Conservation (phyloP, 305 asterid species). For the Fraxinus floribunda region DNA sequence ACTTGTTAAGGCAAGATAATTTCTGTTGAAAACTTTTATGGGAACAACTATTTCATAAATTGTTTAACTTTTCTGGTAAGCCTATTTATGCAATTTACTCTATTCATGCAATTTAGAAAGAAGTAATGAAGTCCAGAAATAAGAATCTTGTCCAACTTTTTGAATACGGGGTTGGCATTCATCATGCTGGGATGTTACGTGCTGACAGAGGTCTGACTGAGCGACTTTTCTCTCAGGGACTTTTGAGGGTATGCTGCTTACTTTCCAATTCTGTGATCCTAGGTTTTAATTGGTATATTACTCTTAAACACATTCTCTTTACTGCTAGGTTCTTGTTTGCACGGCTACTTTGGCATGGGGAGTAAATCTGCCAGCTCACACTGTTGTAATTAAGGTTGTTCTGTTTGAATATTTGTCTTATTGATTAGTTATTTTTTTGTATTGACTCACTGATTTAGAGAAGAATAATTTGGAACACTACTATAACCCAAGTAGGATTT, state of each 20-base stretch:
- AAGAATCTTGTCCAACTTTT: constrained; percentile 82
- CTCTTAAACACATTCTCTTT: constrained; percentile 25
- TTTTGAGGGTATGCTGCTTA: constrained; percentile 51
- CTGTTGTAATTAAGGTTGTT: constrained; percentile 98
- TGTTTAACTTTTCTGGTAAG: constrained; percentile 17
- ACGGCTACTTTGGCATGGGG: constrained; percentile 99
- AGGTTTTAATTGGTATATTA: constrained; percentile 19
- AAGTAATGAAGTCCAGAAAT: constrained; percentile 92
- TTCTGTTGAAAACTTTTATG: constrained; percentile 26
- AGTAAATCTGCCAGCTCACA: constrained; percentile 98
- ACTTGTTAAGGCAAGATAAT: constrained; percentile 63
- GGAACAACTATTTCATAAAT: constrained; percentile 9
- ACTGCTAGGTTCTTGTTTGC: constrained; percentile 85
- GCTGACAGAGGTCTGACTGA: constrained; percentile 93
- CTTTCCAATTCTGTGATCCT: constrained; percentile 16
- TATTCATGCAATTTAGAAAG: constrained; percentile 59
- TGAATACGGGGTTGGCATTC: constrained; percentile 87
- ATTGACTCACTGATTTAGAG: constrained; percentile 12
- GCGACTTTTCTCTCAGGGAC: constrained; percentile 94
- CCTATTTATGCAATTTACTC: constrained; percentile 21
- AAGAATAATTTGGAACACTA: background rate
- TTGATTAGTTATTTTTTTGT: constrained; percentile 20
- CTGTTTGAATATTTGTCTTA: constrained; percentile 15
- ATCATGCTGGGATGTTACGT: constrained; percentile 99
- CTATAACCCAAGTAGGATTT: constrained; percentile 4